Percentiles rank a stretch among this genome's conserved stretches.
Evolutionary conservation across 2,329 filamentous ascomycete species (phyloP).

Genomic region (Penicillium palitans): DNA sequence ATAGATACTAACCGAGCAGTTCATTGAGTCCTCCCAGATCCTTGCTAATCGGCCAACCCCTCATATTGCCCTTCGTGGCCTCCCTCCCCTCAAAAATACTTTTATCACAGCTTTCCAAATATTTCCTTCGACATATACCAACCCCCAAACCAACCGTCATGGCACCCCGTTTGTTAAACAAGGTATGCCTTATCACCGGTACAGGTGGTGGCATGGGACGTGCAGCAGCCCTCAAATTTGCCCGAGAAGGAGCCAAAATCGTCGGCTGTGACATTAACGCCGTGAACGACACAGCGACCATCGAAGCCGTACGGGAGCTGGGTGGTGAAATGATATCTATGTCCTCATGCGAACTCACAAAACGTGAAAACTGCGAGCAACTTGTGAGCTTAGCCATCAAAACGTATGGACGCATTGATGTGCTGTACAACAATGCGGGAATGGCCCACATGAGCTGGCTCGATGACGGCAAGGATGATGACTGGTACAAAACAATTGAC

Average conservation of each 20-base stretch:
- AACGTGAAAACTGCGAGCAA: conserved; percentile 1
- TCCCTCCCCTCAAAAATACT: neutral
- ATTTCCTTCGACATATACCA: neutral
- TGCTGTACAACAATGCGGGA: neutral
- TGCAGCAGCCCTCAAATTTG: conserved; percentile 8
- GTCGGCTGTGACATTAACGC: conserved; percentile 1
- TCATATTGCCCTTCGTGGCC: neutral
- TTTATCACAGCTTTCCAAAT: neutral
- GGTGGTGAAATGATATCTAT: conserved; percentile 5
- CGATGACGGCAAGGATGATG: neutral
- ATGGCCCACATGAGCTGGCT: conserved; percentile 3
- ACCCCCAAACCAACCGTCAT: neutral
- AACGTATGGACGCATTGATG: conserved; percentile 4
- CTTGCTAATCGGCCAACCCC: neutral
- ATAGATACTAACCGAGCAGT: too few species aligned
- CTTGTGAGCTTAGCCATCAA: neutral
- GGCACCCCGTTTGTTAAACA: neutral
- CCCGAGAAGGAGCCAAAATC: conserved; percentile 1
- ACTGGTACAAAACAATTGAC: conserved; percentile 5
- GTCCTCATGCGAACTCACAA: neutral
- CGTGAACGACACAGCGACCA: neutral
- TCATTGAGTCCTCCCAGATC: neutral
- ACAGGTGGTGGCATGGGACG: conserved; percentile 4
- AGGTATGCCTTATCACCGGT: conserved; percentile 6
- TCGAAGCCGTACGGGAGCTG: neutral